Conservation (phyloP, 176 grass and related monocot genomes). For the Chrysopogon serrulatus region DNA sequence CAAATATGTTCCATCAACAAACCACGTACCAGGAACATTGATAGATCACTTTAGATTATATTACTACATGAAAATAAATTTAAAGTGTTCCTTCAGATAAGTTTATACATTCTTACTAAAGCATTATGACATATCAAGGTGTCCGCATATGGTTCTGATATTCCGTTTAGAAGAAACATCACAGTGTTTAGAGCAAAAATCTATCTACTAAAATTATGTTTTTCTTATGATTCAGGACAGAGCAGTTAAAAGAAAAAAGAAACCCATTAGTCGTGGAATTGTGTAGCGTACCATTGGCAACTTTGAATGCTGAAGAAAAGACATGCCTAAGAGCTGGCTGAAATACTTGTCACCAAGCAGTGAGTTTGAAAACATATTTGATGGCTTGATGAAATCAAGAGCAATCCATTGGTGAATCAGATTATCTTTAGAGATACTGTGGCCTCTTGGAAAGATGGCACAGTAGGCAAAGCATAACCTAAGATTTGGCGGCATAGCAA, state of each 20-base stretch:
- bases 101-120: too few species aligned
- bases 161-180: too few species aligned
- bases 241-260: not conserved
- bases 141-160: too few species aligned
- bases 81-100: too few species aligned
- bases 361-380: not conserved
- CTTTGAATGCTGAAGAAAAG: not conserved
- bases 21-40: too few species aligned
- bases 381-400: slow-evolving; percentile 18
- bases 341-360: not conserved
- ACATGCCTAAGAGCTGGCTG: not conserved
- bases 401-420: slow-evolving; percentile 30
- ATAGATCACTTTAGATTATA: too few species aligned
- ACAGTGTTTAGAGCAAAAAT: too few species aligned
- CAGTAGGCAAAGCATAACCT: slow-evolving; percentile 20
- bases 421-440: not conserved
- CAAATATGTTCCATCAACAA: too few species aligned
- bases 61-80: too few species aligned
- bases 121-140: too few species aligned
- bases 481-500: not conserved
- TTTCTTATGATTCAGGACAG: not conserved
- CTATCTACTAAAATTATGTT: not conserved
- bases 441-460: slow-evolving; percentile 1
- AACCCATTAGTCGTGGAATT: not conserved
- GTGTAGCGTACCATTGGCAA: not conserved